These are phyloP conservation scores for Orbilia blumenaviensis DNA, from an alignment of 2,329 filamentous ascomycete species.

Conservation along the genomic window DNA sequence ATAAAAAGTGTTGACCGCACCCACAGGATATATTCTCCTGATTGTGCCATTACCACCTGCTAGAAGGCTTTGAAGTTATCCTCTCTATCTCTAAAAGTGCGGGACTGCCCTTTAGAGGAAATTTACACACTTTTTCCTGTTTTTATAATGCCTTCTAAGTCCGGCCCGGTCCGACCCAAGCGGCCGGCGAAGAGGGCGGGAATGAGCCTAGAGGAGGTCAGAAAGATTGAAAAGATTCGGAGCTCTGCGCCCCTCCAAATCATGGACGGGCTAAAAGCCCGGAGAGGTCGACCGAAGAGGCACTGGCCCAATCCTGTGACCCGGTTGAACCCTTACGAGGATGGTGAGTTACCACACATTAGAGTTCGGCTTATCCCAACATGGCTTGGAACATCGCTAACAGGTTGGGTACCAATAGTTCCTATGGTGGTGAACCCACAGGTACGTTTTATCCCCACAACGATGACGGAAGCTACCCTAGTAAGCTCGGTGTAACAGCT, in stretches of 20 bases:
- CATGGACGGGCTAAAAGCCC: constrained; percentile 22
- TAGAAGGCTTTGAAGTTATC: background rate
- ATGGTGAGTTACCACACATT: constrained; percentile 27
- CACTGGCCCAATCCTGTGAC: constrained; percentile 23
- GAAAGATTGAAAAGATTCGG: constrained; percentile 20
- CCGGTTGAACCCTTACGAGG: constrained; percentile 37
- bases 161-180: background rate
- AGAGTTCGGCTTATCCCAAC: constrained; percentile 6
- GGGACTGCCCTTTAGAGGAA: background rate
- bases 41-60: constrained; percentile 23
- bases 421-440: constrained; percentile 27
- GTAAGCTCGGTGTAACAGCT: background rate
- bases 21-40: constrained; percentile 30
- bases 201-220: constrained; percentile 9
- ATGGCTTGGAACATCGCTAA: constrained; percentile 10
- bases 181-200: background rate
- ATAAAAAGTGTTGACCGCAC: constrained; percentile 18
- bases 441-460: background rate
- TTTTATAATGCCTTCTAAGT: constrained; percentile 22
- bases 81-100: background rate
- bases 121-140: constrained; percentile 16
- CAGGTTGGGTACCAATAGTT: constrained; percentile 8
- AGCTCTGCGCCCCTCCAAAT: constrained; percentile 24
- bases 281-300: constrained; percentile 32
- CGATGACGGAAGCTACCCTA: background rate